Evolutionary conservation across 148 eudicot genomes (phyloP).

Genomic region (Rhododendron vialii): DNA sequence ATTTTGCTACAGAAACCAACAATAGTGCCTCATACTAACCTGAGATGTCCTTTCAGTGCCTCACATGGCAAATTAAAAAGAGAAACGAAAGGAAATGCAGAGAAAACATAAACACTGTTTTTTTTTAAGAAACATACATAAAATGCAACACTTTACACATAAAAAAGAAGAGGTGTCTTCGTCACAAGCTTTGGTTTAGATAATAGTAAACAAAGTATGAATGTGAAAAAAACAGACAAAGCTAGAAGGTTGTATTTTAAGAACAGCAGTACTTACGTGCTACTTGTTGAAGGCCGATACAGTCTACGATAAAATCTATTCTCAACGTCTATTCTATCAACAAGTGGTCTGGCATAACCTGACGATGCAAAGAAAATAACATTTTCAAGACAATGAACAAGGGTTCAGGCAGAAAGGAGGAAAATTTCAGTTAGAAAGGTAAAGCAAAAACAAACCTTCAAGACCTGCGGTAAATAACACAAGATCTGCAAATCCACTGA

Average conservation of each 20-base stretch:
- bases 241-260: not conserved
- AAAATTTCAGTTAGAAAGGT: constrained; percentile 6
- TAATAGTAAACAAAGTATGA: not conserved
- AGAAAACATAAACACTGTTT: not conserved
- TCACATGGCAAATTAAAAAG: not conserved
- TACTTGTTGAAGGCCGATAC: constrained; percentile 77
- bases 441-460: constrained; percentile 60
- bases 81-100: not conserved
- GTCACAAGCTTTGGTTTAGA: not conserved
- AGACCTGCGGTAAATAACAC: constrained; percentile 96
- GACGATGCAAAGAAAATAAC: constrained; percentile 14
- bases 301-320: constrained; percentile 60
- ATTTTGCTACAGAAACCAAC: not conserved
- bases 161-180: not conserved
- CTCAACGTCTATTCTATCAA: constrained; percentile 71
- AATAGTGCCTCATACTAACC: not conserved
- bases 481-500: constrained; percentile 90
- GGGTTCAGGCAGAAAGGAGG: not conserved
- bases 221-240: not conserved
- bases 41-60: not conserved
- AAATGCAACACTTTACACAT: not conserved
- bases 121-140: not conserved
- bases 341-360: constrained; percentile 97
- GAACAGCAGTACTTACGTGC: constrained; percentile 64
- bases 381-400: not conserved